Evolutionary conservation across 352 stramenopile genomes (phyloP), one percentile per base, ranked within the genome.

Genomic region (Thalassiosira sp.): DNA sequence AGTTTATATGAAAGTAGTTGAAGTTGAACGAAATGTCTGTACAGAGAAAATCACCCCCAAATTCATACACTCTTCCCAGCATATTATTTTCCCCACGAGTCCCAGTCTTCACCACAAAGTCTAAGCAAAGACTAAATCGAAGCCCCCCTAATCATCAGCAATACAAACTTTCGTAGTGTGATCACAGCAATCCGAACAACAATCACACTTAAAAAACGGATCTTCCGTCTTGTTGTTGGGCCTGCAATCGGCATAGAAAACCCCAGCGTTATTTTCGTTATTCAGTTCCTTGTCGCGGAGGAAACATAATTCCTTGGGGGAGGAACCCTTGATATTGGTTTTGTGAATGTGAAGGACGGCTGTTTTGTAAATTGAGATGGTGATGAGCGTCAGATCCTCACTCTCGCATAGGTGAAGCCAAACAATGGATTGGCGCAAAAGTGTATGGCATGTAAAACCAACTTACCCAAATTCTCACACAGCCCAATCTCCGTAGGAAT

Each of bases 101-200:
- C n/a, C n/a, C n/a, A n/a, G n/a, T n/a, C n/a, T n/a, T n/a, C n/a
- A n/a, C n/a, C n/a, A n/a, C n/a, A n/a, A n/a, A n/a, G n/a, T n/a
- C n/a, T 40, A 40, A 40, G 5, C 31, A 40, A 40, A 10, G 5
- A 40, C 31, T 40, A 54, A 56, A 56, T n/a, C n/a, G 35, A 22
- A 33, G 1, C 5, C 45, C 45, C 48, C 48, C 48, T 72, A 78
- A 56, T 78, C 69, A 53, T 78, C 52, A 0, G 31, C 20, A 48
- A 72, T 61, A 46, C 69, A 78, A 53, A 78, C 59, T 68, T 45
- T 27, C 10, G 53, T 69, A 15, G 71, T 74, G 20, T 79, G 71
- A 69, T 79, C 71, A 53, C 71, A 79, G 22, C 71, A 79, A 73
- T 79, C 61, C 10, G 61, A 59, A n/a, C 71, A 79, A 49, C 71